Base-by-base conservation (phyloP, 805 yeast species). In the Torulaspora franciscae region DNA sequence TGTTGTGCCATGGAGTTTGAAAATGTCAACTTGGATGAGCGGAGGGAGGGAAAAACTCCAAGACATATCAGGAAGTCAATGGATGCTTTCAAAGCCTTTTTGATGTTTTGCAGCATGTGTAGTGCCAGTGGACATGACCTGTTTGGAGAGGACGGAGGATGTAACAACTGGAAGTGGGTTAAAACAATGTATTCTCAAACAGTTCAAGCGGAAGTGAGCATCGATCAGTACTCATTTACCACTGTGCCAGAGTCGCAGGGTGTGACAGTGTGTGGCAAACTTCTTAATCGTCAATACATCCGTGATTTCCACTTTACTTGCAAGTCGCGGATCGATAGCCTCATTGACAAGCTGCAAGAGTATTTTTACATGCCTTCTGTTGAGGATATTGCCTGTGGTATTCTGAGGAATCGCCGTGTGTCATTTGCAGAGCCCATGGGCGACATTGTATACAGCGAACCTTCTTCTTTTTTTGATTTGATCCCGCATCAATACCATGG, bases 301-400 rank as follows among this genome's bases (percentile, higher is more conserved):
- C 40, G 45, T 6, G 43, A 26, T 22, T 45, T 45, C 35, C 36
- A 40, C 22, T 9, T 10, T 15, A 30, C 32, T 7, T 35, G 43
- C 38, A 28, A 25, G 13, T 19, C 17, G 7, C 28, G 27, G n/a
- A 24, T 45, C 24, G 41, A 35, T 2, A 30, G 13, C 5, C 22
- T 45, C 13, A 25, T 27, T 24, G 40, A 40, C 23, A 32, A 26
- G 17, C 13, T 45, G 30, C n/a, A 30, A 27, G 17, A 26, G n/a
- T 7, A 19, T n/a, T 44, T 28, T 22, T 23, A 7, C n/a, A 17
- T 38, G 39, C 15, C 32, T 26, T 4, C 35, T 7, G 24, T 38
- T 9, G 35, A 14, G 7, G 42, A 29, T 10, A 29, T 39, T 14
- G 42, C 42, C 34, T n/a, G 27, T 15, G 8, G 17, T 13, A 1